Conservation (phyloP, 805 yeast species). For the Hanseniaspora valbyensis region DNA sequence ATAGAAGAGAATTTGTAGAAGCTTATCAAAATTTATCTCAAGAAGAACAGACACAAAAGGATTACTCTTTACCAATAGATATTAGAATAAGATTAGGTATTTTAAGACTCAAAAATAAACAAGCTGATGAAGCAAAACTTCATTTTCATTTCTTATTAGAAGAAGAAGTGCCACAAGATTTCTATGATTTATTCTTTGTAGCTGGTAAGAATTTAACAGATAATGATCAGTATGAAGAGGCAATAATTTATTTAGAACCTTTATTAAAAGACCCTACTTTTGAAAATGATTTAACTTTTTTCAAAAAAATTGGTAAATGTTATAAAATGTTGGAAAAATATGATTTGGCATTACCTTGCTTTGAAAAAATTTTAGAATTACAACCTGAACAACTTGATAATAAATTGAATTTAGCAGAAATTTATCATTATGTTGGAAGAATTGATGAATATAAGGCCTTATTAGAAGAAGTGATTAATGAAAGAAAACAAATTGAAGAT, state of each 20-base stretch:
- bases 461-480: conserved; percentile 43
- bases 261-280: conserved; percentile 46
- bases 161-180: conserved; percentile 43
- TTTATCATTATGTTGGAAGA: conserved; percentile 56
- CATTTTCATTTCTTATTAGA: conserved; percentile 55
- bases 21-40: conserved; percentile 34
- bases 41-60: conserved; percentile 29
- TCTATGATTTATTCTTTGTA: conserved; percentile 60
- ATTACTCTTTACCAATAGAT: conserved; percentile 64
- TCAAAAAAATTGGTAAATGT: conserved; percentile 59
- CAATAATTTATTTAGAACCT: conserved; percentile 53
- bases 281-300: conserved; percentile 36
- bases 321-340: conserved; percentile 61
- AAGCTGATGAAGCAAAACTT: conserved; percentile 55
- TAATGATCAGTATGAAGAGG: conserved; percentile 62
- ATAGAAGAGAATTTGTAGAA: conserved; percentile 43
- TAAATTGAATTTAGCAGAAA: conserved; percentile 70
- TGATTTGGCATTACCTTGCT: conserved; percentile 51
- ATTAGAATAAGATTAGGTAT: conserved; percentile 72
- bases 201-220: conserved; percentile 67
- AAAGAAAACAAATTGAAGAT: conserved; percentile 24
- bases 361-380: conserved; percentile 39
- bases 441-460: conserved; percentile 45
- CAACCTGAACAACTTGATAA: conserved; percentile 61
- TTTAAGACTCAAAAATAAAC: conserved; percentile 53